Evolutionary conservation across 2,329 filamentous ascomycete species (phyloP).

Genomic region (Myriosclerotinia curreyana): DNA sequence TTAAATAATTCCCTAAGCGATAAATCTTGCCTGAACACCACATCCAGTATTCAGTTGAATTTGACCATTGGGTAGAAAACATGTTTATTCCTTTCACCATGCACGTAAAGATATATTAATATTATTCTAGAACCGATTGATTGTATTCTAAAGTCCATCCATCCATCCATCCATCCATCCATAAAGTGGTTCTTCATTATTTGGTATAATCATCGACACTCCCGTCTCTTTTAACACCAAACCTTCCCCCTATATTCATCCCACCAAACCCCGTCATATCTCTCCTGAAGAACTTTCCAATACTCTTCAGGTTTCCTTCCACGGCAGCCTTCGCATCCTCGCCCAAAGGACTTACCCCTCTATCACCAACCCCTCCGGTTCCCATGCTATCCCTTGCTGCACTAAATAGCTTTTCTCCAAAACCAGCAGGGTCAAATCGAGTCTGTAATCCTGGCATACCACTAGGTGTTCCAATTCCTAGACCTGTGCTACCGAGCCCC

Average conservation of each 20-base stretch:
- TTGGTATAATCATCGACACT: conserved; percentile 30
- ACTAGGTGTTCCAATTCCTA: conserved; percentile 45
- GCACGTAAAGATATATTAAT: background rate
- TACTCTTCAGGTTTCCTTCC: conserved; percentile 91
- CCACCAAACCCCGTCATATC: conserved; percentile 73
- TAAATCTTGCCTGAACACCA: no score
- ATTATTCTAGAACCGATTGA: background rate
- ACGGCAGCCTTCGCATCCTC: conserved; percentile 64
- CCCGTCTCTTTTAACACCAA: conserved; percentile 33
- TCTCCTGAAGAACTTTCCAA: conserved; percentile 92
- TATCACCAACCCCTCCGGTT: conserved; percentile 26
- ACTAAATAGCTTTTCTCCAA: conserved; percentile 85
- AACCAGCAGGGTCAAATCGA: conserved; percentile 74
- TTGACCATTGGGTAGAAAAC: background rate
- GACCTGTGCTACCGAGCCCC: conserved; percentile 46
- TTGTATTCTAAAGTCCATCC: conserved; percentile 6
- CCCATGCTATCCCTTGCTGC: conserved; percentile 81
- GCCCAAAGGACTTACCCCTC: conserved; percentile 34
- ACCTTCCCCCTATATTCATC: conserved; percentile 61
- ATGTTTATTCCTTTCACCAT: background rate
- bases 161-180: background rate
- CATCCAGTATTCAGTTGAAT: no score
- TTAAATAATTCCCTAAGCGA: no score
- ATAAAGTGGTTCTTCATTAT: conserved; percentile 17
- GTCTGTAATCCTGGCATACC: conserved; percentile 44